Evolutionary conservation across 805 yeast genomes (phyloP).

Genomic region (Pichia deserticola): DNA sequence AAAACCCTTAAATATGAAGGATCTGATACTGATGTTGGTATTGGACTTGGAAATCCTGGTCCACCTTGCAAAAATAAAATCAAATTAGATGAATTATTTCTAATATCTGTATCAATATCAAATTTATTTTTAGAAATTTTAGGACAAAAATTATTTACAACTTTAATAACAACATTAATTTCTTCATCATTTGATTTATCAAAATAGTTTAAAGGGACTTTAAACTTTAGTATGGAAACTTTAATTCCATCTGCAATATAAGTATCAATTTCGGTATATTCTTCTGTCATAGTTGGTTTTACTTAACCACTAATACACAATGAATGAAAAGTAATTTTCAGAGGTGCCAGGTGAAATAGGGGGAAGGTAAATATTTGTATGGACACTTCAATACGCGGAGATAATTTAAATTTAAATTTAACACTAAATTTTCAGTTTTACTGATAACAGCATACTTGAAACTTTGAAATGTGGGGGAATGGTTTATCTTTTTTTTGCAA

Average conservation of each 20-base stretch:
- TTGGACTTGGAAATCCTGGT: constrained; percentile 41
- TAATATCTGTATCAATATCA: constrained; percentile 17
- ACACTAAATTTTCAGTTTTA: too few species aligned
- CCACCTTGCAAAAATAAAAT: constrained; percentile 43
- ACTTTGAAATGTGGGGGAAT: too few species aligned
- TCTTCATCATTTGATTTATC: background rate
- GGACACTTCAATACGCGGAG: too few species aligned
- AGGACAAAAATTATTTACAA: constrained; percentile 18
- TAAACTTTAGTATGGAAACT: background rate
- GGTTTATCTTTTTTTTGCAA: too few species aligned
- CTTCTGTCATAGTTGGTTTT: too few species aligned
- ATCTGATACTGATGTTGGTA: constrained; percentile 10
- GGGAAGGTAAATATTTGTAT: too few species aligned
- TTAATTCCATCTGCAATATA: background rate
- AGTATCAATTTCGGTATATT: background rate
- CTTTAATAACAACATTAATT: background rate
- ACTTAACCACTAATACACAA: too few species aligned
- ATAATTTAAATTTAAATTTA: too few species aligned
- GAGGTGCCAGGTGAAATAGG: too few species aligned
- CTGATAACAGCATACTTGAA: too few species aligned
- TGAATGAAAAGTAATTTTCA: too few species aligned
- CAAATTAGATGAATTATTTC: constrained; percentile 22
- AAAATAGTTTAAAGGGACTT: background rate
- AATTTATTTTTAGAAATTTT: constrained; percentile 31
- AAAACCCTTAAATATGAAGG: constrained; percentile 16